phyloP scores from a whole-genome alignment of 768 basidiomycete species.

The Filobasidium floriforme region DNA sequence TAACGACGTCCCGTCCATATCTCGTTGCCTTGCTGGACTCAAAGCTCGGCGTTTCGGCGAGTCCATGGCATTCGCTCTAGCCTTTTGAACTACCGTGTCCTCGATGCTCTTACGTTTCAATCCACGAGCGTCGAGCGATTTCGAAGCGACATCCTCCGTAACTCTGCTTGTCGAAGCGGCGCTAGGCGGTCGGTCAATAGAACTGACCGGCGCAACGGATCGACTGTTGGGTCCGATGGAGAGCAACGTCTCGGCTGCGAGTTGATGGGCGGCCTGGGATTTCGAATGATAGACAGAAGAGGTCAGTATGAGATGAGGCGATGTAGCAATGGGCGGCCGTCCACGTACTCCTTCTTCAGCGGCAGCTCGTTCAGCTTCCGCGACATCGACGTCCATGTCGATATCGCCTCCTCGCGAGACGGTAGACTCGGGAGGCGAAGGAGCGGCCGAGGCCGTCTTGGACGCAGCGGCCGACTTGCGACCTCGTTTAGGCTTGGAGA shows the following conservation, averaged over 20 bases:
- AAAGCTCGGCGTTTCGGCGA: background rate
- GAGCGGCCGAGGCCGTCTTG: constrained; percentile 5
- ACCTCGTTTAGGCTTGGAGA: background rate
- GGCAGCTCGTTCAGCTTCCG: constrained; percentile 11
- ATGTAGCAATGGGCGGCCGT: constrained; percentile 5
- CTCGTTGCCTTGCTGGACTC: background rate
- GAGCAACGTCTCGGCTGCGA: constrained; percentile 42
- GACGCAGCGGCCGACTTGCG: background rate
- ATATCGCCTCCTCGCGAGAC: background rate
- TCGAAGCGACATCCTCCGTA: constrained; percentile 2
- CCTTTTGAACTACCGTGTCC: background rate
- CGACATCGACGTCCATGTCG: background rate
- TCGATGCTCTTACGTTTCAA: constrained; percentile 34
- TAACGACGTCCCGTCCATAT: too few relatives aligned
- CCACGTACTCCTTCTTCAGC: constrained; percentile 19
- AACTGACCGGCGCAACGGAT: background rate
- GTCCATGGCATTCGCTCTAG: background rate
- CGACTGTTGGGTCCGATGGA: constrained; percentile 37
- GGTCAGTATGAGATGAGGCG: background rate
- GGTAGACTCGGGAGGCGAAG: constrained; percentile 10
- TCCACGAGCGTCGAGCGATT: constrained; percentile 30
- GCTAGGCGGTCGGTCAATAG: background rate
- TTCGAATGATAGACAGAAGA: background rate
- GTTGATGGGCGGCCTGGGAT: constrained; percentile 39
- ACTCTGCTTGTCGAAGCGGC: background rate